Evolutionary conservation across 129 eudicot genomes (phyloP).

Genomic region (Logfia minima): DNA sequence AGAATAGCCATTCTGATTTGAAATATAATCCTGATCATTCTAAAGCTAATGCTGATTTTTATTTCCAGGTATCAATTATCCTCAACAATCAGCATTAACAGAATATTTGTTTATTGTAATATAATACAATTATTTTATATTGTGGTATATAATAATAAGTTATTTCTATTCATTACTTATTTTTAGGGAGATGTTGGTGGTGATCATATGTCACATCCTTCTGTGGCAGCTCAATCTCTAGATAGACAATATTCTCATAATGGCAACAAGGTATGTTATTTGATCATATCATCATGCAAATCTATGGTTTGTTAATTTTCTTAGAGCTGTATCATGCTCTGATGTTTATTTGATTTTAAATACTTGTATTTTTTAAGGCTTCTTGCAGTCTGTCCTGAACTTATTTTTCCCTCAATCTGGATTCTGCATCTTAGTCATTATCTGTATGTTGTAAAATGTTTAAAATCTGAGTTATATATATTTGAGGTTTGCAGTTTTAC

Average conservation of each 20-base stretch:
- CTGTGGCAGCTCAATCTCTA: neutral
- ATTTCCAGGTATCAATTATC: constrained; percentile 15
- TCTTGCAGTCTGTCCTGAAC: neutral
- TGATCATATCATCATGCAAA: constrained; percentile 3
- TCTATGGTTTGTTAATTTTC: neutral
- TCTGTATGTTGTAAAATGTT: neutral
- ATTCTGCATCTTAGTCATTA: neutral
- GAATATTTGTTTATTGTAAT: neutral
- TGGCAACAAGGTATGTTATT: constrained; percentile 26
- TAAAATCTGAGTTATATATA: constrained; percentile 2
- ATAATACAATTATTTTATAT: neutral
- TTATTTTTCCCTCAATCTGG: neutral
- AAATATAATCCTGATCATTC: constrained; percentile 27
- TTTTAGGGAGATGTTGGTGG: constrained; percentile 36
- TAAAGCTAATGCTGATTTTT: constrained; percentile 16
- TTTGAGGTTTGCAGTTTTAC: constrained; percentile 63
- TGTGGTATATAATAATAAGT: neutral
- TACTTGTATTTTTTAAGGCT: neutral
- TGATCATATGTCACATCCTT: constrained; percentile 31
- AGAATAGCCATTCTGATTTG: constrained; percentile 25
- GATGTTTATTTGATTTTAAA: neutral
- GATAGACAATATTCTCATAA: constrained; percentile 36
- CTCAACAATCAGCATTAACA: neutral
- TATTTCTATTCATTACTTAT: neutral
- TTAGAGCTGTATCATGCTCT: neutral